Evolutionary conservation across 495 filamentous ascomycete species (phyloP).

Genomic region (Massariosphaeria phaeospora): DNA sequence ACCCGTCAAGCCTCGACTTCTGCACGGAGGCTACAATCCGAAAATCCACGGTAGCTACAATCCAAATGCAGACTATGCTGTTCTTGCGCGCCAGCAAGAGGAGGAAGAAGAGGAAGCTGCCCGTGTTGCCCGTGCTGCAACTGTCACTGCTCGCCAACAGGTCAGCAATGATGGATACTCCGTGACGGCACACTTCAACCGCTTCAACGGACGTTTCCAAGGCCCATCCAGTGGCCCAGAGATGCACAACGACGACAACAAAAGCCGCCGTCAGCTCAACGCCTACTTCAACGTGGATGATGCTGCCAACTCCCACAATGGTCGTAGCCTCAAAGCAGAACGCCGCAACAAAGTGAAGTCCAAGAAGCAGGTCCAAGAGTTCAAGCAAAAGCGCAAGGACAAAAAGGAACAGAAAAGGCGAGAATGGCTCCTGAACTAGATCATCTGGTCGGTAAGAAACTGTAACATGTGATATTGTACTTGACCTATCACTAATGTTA

Average conservation of each 20-base stretch:
- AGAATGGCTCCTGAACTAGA: constrained; percentile 81
- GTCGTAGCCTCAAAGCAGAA: constrained; percentile 86
- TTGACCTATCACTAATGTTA: no score
- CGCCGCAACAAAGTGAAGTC: constrained; percentile 79
- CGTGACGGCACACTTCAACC: constrained; percentile 75
- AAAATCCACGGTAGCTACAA: constrained; percentile 96
- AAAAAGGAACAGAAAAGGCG: constrained; percentile 93
- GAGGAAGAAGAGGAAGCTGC: constrained; percentile 34
- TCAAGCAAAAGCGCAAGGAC: constrained; percentile 62
- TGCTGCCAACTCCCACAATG: constrained; percentile 88
- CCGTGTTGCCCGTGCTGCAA: constrained; percentile 32
- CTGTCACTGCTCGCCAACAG: constrained; percentile 34
- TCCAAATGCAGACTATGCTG: constrained; percentile 83
- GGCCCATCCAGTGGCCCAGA: constrained; percentile 57
- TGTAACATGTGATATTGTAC: no score
- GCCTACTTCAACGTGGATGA: constrained; percentile 98
- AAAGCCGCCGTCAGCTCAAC: constrained; percentile 81
- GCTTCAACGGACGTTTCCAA: constrained; percentile 87
- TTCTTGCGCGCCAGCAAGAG: constrained; percentile 39
- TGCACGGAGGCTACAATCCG: constrained; percentile 77
- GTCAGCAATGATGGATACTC: constrained; percentile 50
- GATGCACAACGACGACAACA: constrained; percentile 81
- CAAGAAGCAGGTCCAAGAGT: constrained; percentile 73
- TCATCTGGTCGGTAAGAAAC: no score
- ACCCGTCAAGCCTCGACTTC: constrained; percentile 8